phyloP scores from a whole-genome alignment of 192 early-diverging fungal species.

The Coemansia sp. region DNA sequence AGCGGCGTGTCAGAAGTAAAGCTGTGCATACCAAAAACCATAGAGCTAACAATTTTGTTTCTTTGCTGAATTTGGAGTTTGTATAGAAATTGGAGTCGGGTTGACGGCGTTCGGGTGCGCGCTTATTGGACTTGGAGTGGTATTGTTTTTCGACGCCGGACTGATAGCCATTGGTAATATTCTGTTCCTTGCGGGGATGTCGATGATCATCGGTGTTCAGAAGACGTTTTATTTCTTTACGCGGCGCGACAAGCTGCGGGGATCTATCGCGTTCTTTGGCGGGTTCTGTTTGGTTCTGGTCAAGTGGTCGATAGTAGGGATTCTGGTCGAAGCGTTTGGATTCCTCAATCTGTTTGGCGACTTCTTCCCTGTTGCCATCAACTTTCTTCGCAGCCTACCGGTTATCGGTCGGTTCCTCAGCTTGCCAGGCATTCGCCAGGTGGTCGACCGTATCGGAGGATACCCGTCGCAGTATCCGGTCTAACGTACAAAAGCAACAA shows the following conservation, averaged over 20 bases:
- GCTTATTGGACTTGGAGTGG: slow-evolving; percentile 91
- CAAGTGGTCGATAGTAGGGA: slow-evolving; percentile 88
- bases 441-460: slow-evolving; percentile 53
- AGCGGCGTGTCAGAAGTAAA: too few species aligned
- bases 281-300: slow-evolving; percentile 89
- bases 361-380: slow-evolving; percentile 92
- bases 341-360: slow-evolving; percentile 99
- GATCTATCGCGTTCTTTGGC: slow-evolving; percentile 85
- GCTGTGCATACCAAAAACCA: too few species aligned
- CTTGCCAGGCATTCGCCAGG: slow-evolving; percentile 80
- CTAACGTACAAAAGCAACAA: slow-evolving; percentile 5
- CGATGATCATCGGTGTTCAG: slow-evolving; percentile 83
- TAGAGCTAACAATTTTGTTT: not conserved
- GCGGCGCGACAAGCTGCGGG: slow-evolving; percentile 81
- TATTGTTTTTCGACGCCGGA: slow-evolving; percentile 94
- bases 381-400: slow-evolving; percentile 85
- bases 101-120: slow-evolving; percentile 90
- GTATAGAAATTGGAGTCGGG: slow-evolving; percentile 86
- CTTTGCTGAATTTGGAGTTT: not conserved
- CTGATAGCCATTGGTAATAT: slow-evolving; percentile 96
- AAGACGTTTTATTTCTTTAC: slow-evolving; percentile 84
- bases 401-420: slow-evolving; percentile 86
- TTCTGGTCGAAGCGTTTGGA: slow-evolving; percentile 88
- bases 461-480: slow-evolving; percentile 51
- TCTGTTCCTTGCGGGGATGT: slow-evolving; percentile 86